Conservation (phyloP, 352 stramenopile species). For the Phytophthora tentaculata region DNA sequence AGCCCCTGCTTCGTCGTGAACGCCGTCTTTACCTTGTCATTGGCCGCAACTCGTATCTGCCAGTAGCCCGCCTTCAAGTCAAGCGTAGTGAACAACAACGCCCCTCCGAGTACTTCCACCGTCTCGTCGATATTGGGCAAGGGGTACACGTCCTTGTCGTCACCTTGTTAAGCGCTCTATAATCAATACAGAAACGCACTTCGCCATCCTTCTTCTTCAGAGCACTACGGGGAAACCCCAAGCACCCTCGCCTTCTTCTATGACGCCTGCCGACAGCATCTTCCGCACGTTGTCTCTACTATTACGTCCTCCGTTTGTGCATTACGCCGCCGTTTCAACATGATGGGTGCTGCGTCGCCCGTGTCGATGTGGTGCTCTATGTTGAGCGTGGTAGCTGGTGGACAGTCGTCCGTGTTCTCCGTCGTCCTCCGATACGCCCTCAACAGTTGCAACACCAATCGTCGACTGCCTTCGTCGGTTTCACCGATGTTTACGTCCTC, state of each 20-base stretch:
- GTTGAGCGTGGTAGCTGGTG: background rate
- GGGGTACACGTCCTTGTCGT: slow-evolving; percentile 1
- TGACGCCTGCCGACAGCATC: background rate
- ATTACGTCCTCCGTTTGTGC: background rate
- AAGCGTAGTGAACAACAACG: background rate
- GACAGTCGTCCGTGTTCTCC: background rate
- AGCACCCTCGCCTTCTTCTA: slow-evolving; percentile 7
- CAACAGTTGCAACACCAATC: background rate
- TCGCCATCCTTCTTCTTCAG: background rate
- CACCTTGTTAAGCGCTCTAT: background rate
- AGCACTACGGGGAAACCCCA: background rate
- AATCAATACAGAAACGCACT: background rate
- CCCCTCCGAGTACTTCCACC: background rate
- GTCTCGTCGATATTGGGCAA: background rate
- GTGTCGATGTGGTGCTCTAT: slow-evolving; percentile 4
- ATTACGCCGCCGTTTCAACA: background rate
- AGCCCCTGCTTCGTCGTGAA: background rate
- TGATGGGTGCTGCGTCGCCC: background rate
- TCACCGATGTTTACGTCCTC: background rate
- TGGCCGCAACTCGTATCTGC: background rate
- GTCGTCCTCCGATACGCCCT: background rate
- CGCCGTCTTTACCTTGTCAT: background rate
- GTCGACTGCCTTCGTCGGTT: background rate
- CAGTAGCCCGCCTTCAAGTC: background rate
- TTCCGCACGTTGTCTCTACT: background rate